Evolutionary conservation across 805 yeast species (phyloP), one percentile per base, ranked within the genome.

Genomic region (Nakazawaea molendinolei): DNA sequence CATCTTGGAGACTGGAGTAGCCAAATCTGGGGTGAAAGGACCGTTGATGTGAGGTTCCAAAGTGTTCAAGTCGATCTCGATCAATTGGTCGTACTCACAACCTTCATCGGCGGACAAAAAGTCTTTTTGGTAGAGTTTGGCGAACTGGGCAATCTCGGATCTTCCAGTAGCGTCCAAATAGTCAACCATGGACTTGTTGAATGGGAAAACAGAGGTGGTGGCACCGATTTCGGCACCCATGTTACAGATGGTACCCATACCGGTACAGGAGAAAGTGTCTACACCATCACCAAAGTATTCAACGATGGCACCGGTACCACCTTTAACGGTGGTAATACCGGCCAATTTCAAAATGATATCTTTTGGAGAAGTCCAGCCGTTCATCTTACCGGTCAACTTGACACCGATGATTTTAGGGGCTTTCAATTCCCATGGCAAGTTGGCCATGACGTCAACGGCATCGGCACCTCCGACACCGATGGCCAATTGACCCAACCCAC

Each of bases 201-300:
- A 90, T 44, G 98, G 98, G 86, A 92, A 92, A 39, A 86, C 77
- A 17, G 97, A 90, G 29, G 98, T 92, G 25, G 98, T 92, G 29
- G 98, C 98, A 63, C 98, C 98, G 41, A 92, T 87, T 67, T 92
- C 98, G 38, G 98, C 98, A 59, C 98, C 98, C 98, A 92, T 92
- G 65, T 92, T 92, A 74, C 97, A 90, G 60, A 92, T 90, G 43
- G 98, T 92, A 44, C 95, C 98, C 98, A 92, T 92, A 68, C 98
- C 98, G 23, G 98, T 92, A 69, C 95, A 86, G 17, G 95, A 81
- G 52, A 92, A 74, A 37, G 82, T 67, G 44, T 79, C 69, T 31
- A 87, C 95, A 67, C 98, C 98, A 38, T 79, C 86, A 56, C 98
- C 98, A 55, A 86, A 90, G 68, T 92, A 92, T 67, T 92, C 98